These are phyloP conservation scores for Eremothecium coryli DNA, from an alignment of 1,139 yeast species.

Conservation along the genomic window DNA sequence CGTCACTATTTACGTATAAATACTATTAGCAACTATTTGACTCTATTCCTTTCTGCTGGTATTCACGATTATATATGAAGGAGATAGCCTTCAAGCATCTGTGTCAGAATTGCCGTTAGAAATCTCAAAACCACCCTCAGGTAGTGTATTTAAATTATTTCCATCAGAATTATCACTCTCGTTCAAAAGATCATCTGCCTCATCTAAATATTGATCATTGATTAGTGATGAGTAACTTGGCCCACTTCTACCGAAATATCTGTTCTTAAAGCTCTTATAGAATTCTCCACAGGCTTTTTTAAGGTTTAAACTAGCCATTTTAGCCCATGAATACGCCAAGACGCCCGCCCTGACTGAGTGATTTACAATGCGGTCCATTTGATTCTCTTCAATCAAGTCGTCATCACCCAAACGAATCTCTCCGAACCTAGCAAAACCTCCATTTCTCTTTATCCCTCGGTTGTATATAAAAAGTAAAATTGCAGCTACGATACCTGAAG, in stretches of 20 bases:
- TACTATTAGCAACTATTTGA: too few species aligned
- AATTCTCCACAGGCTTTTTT: constrained; percentile 13
- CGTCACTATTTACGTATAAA: too few species aligned
- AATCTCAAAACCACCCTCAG: too few species aligned
- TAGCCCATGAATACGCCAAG: constrained; percentile 32
- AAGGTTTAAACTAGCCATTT: constrained; percentile 14
- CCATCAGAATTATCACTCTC: constrained; percentile 34
- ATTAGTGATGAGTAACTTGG: constrained; percentile 29
- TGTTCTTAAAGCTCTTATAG: constrained; percentile 12
- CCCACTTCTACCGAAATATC: constrained; percentile 20
- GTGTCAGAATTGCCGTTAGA: too few species aligned
- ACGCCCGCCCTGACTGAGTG: constrained; percentile 53
- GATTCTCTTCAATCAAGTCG: constrained; percentile 54
- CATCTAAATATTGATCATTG: constrained; percentile 29
- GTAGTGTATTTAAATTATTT: constrained; percentile 27
- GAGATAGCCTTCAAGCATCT: too few species aligned
- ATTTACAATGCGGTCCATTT: constrained; percentile 56
- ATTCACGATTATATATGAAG: too few species aligned
- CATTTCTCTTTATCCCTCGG: constrained; percentile 69
- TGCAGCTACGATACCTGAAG: constrained; percentile 46
- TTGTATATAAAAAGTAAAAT: constrained; percentile 65
- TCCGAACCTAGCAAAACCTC: constrained; percentile 74
- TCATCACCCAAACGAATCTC: constrained; percentile 80
- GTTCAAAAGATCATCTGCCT: constrained; percentile 29
- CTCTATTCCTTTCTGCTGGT: too few species aligned